Conservation (phyloP, 2,329 filamentous ascomycete species). For the Capronia americana region DNA sequence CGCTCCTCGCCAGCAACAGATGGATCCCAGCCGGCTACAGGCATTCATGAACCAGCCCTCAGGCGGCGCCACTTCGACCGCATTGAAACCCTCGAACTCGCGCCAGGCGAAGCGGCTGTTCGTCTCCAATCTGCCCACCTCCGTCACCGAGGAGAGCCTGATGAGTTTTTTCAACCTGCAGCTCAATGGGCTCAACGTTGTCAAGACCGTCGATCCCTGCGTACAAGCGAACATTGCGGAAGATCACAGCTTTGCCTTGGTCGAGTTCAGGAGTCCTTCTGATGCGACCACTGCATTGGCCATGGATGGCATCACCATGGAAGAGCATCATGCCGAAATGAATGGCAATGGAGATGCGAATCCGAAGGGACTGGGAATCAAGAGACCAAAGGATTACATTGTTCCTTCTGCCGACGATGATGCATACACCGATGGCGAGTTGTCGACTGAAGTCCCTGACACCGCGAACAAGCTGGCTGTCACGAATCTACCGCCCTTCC, state of each 20-base stretch:
- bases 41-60: conserved; percentile 93
- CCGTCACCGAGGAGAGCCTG: conserved; percentile 76
- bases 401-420: conserved; percentile 80
- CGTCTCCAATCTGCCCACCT: conserved; percentile 78
- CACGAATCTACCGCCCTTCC: conserved; percentile 83
- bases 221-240: conserved; percentile 80
- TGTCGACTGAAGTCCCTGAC: conserved; percentile 84
- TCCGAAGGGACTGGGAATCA: conserved; percentile 70
- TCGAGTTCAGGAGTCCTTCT: conserved; percentile 86
- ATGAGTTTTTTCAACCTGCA: conserved; percentile 93
- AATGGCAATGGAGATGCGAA: conserved; percentile 60
- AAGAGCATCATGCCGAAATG: conserved; percentile 63
- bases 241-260: conserved; percentile 78
- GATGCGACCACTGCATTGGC: conserved; percentile 93
- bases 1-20: conserved; percentile 89
- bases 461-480: conserved; percentile 95
- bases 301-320: conserved; percentile 88
- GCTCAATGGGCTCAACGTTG: conserved; percentile 93
- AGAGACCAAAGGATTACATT: conserved; percentile 95
- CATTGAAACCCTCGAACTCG: conserved; percentile 89
- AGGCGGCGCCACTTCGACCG: conserved; percentile 57
- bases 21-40: conserved; percentile 92
- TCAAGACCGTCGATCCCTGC: conserved; percentile 83
- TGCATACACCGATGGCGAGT: conserved; percentile 67
- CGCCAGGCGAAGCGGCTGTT: conserved; percentile 93